Conservation (phyloP, 768 basidiomycete genomes). For the Chlorophyllum brunneum region DNA sequence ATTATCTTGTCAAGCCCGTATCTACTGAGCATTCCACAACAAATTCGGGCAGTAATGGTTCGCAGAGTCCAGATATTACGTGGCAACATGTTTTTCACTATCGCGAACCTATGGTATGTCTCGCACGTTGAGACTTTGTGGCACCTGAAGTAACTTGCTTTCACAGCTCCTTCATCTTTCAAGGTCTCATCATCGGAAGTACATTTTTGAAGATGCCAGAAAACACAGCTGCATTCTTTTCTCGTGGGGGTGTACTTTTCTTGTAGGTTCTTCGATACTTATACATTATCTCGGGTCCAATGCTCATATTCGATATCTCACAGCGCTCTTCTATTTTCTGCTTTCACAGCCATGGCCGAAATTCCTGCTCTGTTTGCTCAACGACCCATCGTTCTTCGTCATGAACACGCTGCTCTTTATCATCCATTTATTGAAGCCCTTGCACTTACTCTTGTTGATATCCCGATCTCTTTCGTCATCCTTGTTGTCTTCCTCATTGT, state of each 20-base stretch:
- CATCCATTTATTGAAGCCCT: slow-evolving; percentile 34
- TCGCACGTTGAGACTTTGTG: neutral
- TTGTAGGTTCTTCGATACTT: slow-evolving; percentile 36
- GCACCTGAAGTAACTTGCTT: neutral
- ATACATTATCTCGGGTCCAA: neutral
- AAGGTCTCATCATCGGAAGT: slow-evolving; percentile 52
- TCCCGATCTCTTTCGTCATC: slow-evolving; percentile 49
- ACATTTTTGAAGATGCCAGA: slow-evolving; percentile 58
- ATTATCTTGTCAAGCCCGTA: slow-evolving; percentile 36
- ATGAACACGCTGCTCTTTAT: slow-evolving; percentile 58
- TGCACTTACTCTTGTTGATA: slow-evolving; percentile 57
- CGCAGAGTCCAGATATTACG: slow-evolving; percentile 41
- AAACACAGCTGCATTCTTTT: slow-evolving; percentile 60
- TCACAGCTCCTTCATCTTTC: slow-evolving; percentile 48
- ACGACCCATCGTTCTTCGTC: slow-evolving; percentile 56
- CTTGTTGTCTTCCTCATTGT: slow-evolving; percentile 41
- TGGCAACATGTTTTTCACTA: slow-evolving; percentile 34
- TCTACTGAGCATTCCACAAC: slow-evolving; percentile 40
- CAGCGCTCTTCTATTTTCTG: slow-evolving; percentile 57
- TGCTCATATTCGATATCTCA: neutral
- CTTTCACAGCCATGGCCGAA: slow-evolving; percentile 59
- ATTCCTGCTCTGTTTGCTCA: slow-evolving; percentile 57
- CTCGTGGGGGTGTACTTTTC: slow-evolving; percentile 76
- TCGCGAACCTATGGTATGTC: slow-evolving; percentile 30
- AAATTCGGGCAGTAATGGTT: slow-evolving; percentile 41